A percentile compares a stretch with the other conserved stretches of the same genome.
Conservation (phyloP, 2,329 filamentous ascomycete genomes). For the Lojkania enalia region DNA sequence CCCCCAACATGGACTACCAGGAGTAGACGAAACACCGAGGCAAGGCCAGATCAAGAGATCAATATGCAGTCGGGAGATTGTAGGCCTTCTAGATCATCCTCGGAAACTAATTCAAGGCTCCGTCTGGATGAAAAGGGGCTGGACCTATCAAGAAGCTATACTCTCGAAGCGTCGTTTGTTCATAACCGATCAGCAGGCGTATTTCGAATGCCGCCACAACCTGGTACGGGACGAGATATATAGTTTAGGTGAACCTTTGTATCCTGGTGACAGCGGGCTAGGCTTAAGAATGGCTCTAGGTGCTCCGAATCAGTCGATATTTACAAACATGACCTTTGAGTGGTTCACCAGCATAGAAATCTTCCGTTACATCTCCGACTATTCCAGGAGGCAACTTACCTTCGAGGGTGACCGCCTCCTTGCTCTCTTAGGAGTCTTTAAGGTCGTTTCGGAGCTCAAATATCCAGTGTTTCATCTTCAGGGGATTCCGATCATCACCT, state of each 20-base stretch:
- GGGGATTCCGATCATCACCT: too few species aligned
- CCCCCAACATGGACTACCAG: neutral
- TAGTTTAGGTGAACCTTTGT: neutral
- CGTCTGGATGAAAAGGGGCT: slow-evolving; percentile 4
- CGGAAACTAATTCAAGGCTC: too few species aligned
- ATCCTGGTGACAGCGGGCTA: neutral
- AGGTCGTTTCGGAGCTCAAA: too few species aligned
- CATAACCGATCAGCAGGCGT: neutral
- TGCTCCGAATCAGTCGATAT: neutral
- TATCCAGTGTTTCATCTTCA: too few species aligned
- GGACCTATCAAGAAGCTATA: slow-evolving; percentile 3
- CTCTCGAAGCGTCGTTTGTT: slow-evolving; percentile 1
- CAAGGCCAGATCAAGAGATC: neutral
- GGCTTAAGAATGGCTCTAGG: neutral
- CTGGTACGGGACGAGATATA: neutral
- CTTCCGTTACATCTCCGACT: neutral
- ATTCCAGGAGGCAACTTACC: neutral
- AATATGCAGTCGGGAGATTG: too few species aligned
- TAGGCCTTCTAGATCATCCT: too few species aligned
- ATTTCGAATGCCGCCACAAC: neutral
- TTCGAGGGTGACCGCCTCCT: neutral
- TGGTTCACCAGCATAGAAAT: neutral
- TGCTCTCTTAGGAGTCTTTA: neutral
- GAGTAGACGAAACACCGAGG: neutral
- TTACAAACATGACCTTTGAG: too few species aligned